Conservation (phyloP, 306 rosid genomes). For the Dryas alaskensis region DNA sequence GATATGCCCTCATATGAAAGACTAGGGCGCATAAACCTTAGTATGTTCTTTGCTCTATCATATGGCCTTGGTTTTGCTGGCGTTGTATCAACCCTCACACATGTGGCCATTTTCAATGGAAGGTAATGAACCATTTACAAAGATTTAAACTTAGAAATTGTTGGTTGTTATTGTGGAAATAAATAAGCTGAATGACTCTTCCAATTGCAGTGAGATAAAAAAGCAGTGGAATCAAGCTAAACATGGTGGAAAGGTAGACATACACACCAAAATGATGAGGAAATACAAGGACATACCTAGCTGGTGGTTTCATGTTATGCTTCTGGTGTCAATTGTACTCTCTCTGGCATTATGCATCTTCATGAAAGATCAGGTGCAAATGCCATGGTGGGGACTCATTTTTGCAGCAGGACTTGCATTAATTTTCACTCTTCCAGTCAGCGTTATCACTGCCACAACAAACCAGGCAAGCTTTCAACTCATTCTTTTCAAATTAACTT, state of each 20-base stretch:
- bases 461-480: constrained; percentile 28
- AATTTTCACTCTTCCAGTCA: constrained; percentile 40
- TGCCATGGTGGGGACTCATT: constrained; percentile 43
- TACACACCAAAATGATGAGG: constrained; percentile 72
- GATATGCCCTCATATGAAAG: constrained; percentile 26
- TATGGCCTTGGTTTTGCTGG: constrained; percentile 85
- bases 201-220: constrained; percentile 56
- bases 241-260: constrained; percentile 50
- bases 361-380: constrained; percentile 29
- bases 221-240: constrained; percentile 50
- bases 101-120: constrained; percentile 70
- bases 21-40: constrained; percentile 55
- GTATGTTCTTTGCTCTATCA: constrained; percentile 61
- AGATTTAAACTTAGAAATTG: not conserved
- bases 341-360: constrained; percentile 51
- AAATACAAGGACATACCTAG: constrained; percentile 68
- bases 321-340: constrained; percentile 37
- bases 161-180: not conserved
- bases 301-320: constrained; percentile 73
- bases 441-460: constrained; percentile 44
- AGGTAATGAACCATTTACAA: constrained; percentile 32
- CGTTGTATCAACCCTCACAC: constrained; percentile 63
- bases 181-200: not conserved
- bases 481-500: too few relatives aligned
- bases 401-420: constrained; percentile 36